Evolutionary conservation across 2,329 filamentous ascomycete species (phyloP).

Genomic region (Alternaria hordeiaustralica): DNA sequence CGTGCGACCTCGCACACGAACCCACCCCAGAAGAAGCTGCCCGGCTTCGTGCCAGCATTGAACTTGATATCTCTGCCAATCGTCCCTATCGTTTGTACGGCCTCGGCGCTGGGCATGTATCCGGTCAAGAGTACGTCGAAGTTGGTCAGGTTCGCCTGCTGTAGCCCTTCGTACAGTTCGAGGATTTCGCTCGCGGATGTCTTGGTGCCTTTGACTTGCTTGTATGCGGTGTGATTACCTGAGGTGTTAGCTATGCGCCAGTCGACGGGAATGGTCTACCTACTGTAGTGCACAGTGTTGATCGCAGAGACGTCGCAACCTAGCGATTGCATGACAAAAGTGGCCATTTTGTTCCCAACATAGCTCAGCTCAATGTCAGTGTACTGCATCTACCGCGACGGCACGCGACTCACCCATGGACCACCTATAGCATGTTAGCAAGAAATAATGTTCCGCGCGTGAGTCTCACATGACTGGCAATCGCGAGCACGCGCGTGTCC

Average conservation of each 20-base stretch:
- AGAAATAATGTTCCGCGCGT: conserved; percentile 19
- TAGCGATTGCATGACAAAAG: conserved; percentile 90
- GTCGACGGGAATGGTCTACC: conserved; percentile 39
- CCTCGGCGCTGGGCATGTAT: conserved; percentile 87
- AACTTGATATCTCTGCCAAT: conserved; percentile 82
- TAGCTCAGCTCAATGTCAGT: conserved; percentile 65
- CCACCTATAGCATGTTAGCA: conserved; percentile 61
- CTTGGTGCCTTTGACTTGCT: conserved; percentile 83
- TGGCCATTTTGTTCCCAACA: conserved; percentile 97
- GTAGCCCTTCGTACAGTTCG: conserved; percentile 83
- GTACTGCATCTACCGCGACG: neutral
- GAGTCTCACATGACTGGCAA: conserved; percentile 89
- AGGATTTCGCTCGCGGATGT: conserved; percentile 82
- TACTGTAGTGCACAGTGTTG: conserved; percentile 98
- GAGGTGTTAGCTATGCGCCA: conserved; percentile 11
- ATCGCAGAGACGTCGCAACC: conserved; percentile 93
- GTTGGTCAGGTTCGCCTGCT: conserved; percentile 81
- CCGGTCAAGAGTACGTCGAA: conserved; percentile 96
- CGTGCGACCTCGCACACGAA: neutral
- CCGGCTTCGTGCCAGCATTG: conserved; percentile 66
- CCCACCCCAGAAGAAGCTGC: conserved; percentile 86
- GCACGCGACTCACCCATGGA: conserved; percentile 68
- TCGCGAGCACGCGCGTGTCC: conserved; percentile 76
- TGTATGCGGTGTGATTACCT: conserved; percentile 97
- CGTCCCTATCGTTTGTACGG: conserved; percentile 80